Conservation (phyloP, 768 basidiomycete genomes). For the Solioccasus polychromus region DNA sequence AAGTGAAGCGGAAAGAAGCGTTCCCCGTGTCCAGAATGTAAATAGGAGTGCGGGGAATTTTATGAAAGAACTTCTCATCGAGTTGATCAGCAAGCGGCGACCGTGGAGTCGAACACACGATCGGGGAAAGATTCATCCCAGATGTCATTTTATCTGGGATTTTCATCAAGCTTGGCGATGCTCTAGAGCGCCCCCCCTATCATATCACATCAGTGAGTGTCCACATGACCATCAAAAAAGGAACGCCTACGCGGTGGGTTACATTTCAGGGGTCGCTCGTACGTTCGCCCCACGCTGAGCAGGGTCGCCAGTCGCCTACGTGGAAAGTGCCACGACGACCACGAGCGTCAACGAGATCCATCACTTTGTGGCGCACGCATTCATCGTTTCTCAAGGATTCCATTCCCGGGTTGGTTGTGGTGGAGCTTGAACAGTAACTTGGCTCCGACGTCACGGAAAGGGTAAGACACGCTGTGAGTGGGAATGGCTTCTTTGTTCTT, state of each 20-base stretch:
- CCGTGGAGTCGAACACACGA: background rate
- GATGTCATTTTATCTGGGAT: too few species aligned
- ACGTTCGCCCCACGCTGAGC: background rate
- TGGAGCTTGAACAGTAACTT: too few species aligned
- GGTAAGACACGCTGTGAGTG: background rate
- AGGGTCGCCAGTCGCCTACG: background rate
- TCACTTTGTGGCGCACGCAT: too few species aligned
- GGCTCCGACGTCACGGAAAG: background rate
- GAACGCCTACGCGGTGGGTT: background rate
- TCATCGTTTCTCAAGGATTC: too few species aligned
- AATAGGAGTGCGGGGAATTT: constrained; percentile 7
- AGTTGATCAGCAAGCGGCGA: too few species aligned
- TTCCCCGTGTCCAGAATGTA: background rate
- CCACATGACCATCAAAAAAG: background rate
- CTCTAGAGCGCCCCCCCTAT: too few species aligned
- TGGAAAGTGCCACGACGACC: too few species aligned
- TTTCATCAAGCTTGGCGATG: background rate
- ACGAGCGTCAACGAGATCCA: too few species aligned
- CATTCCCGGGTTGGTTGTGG: too few species aligned
- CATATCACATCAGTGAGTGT: background rate
- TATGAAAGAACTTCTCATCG: background rate
- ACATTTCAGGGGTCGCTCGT: background rate
- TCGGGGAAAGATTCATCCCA: background rate
- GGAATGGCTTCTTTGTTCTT: too few species aligned
- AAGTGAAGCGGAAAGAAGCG: too few species aligned